Evolutionary conservation across 257 asterid species (phyloP).

Genomic region (Petunia axillaris): DNA sequence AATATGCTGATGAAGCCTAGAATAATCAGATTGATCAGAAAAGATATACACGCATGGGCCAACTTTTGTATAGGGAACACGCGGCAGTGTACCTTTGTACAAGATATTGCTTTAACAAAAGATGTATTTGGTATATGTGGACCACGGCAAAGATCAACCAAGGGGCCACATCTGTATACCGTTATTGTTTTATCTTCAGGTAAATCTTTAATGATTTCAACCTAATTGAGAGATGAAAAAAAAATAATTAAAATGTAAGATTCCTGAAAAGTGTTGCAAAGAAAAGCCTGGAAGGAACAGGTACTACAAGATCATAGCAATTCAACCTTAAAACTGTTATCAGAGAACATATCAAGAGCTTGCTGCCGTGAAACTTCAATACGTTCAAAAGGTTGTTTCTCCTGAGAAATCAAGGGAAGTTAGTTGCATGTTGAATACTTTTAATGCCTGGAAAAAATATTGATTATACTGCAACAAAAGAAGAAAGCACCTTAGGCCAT

Average conservation of each 20-base stretch:
- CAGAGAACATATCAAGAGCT: constrained; percentile 92
- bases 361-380: constrained; percentile 87
- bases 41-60: not conserved
- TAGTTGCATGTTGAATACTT: constrained; percentile 10
- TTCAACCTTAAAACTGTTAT: constrained; percentile 82
- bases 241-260: constrained; percentile 16
- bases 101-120: constrained; percentile 89
- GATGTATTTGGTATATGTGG: constrained; percentile 98
- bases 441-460: not conserved
- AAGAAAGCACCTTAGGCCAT: not conserved
- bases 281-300: not conserved
- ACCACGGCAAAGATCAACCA: constrained; percentile 98
- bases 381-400: constrained; percentile 92
- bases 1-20: constrained; percentile 97
- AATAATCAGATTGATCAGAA: constrained; percentile 24
- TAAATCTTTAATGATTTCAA: constrained; percentile 89
- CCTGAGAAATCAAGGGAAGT: constrained; percentile 50
- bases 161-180: constrained; percentile 95
- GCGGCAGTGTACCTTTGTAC: constrained; percentile 73
- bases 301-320: not conserved
- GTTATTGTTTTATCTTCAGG: constrained; percentile 94
- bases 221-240: constrained; percentile 47
- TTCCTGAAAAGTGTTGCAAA: not conserved
- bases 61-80: not conserved
- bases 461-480: not conserved